phyloP scores from a whole-genome alignment of 306 rosid species.

The Cicer pinnatifidum region DNA sequence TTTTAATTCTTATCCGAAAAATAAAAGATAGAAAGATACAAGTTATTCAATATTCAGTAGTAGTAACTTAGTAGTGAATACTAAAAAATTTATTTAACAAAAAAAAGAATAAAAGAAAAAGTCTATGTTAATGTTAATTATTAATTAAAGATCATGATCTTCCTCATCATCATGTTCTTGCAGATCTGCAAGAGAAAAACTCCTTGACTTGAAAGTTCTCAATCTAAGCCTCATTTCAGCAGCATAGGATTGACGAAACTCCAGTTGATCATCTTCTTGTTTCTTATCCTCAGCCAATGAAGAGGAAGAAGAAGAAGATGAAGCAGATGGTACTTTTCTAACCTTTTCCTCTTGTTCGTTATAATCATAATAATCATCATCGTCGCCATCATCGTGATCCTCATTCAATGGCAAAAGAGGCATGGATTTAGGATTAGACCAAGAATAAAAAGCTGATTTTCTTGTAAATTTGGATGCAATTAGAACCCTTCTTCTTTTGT shows the following conservation, averaged over 20 bases:
- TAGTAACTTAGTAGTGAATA: neutral
- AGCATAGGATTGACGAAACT: conserved; percentile 43
- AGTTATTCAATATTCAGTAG: neutral
- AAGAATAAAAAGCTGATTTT: conserved; percentile 66
- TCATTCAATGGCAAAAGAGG: conserved; percentile 75
- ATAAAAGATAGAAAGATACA: neutral
- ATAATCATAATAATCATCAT: conserved; percentile 44
- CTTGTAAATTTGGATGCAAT: conserved; percentile 75
- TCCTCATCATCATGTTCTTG: conserved; percentile 60
- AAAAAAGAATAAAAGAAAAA: conserved; percentile 1
- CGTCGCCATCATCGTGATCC: conserved; percentile 52
- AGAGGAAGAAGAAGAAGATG: conserved; percentile 40
- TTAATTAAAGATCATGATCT: conserved; percentile 46
- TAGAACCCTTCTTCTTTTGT: conserved; percentile 76
- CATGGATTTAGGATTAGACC: conserved; percentile 87
- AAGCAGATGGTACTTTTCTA: conserved; percentile 42
- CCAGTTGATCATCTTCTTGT: conserved; percentile 49
- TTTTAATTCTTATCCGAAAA: neutral
- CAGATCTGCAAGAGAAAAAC: conserved; percentile 85
- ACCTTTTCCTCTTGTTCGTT: conserved; percentile 42
- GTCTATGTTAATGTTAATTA: conserved; percentile 30
- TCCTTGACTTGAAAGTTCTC: conserved; percentile 66
- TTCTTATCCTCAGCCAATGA: conserved; percentile 49
- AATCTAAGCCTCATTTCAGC: conserved; percentile 55
- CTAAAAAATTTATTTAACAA: conserved; percentile 42